phyloP scores from a whole-genome alignment of 179 eudicot species.

The Beta lomatogona region DNA sequence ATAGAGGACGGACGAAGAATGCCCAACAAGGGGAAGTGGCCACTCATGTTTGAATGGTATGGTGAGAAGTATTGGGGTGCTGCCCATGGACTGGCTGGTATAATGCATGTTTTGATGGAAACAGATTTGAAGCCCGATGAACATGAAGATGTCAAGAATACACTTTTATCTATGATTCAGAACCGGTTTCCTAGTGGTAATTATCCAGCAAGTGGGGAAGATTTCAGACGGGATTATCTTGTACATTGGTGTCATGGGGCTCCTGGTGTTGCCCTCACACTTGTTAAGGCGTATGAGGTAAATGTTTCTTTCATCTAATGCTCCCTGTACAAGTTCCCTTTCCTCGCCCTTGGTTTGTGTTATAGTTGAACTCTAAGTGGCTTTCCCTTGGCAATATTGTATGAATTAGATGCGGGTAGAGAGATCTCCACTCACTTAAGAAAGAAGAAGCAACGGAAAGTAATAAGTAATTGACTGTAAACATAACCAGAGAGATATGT shows the following conservation, averaged over 20 bases:
- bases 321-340: no score
- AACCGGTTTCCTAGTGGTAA: conserved; percentile 63
- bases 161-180: conserved; percentile 54
- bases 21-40: conserved; percentile 46
- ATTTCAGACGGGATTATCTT: conserved; percentile 33
- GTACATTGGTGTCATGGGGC: conserved; percentile 82
- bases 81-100: conserved; percentile 72
- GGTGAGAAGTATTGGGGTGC: conserved; percentile 69
- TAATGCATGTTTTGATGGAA: conserved; percentile 59
- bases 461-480: no score
- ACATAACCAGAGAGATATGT: no score
- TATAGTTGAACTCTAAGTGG: not conserved
- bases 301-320: not conserved
- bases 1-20: conserved; percentile 49
- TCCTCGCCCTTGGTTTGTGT: not conserved
- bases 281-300: conserved; percentile 67
- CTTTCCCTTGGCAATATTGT: not conserved
- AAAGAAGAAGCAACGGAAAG: no score
- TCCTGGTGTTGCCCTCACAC: conserved; percentile 59
- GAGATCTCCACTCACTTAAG: no score
- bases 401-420: no score
- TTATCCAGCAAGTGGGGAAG: conserved; percentile 48
- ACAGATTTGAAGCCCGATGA: conserved; percentile 49
- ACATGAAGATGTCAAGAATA: conserved; percentile 49
- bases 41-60: conserved; percentile 57